phyloP scores from a whole-genome alignment of 148 eudicot genomes.

The Bassia scoparia region DNA sequence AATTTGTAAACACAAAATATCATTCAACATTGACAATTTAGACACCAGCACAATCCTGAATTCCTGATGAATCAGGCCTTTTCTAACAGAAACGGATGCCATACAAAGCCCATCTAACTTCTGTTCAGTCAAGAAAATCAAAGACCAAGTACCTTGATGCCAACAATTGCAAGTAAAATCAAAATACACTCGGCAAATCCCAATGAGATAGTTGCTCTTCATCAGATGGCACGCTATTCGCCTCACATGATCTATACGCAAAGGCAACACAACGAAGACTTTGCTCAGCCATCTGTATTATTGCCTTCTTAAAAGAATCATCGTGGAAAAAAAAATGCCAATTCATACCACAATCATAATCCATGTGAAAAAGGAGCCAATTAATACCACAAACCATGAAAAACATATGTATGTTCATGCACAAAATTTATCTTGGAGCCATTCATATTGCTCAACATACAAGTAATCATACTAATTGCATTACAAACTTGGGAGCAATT shows the following conservation, averaged over 20 bases:
- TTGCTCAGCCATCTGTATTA: conserved; percentile 73
- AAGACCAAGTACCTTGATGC: conserved; percentile 60
- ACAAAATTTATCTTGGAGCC: neutral
- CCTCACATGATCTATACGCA: conserved; percentile 54
- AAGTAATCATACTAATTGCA: neutral
- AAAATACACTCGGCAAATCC: conserved; percentile 75
- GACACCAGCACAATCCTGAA: neutral
- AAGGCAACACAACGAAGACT: conserved; percentile 95
- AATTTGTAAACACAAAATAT: neutral
- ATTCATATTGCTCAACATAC: neutral
- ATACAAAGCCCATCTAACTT: neutral
- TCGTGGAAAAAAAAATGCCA: conserved; percentile 32
- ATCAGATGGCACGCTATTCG: conserved; percentile 48
- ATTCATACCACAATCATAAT: neutral
- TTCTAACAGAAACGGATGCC: neutral
- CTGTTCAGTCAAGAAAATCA: neutral
- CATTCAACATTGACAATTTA: neutral
- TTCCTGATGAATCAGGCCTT: neutral
- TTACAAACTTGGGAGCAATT: neutral
- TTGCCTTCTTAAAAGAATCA: conserved; percentile 43
- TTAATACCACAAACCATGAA: neutral
- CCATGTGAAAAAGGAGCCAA: conserved; percentile 31
- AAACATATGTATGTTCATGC: neutral
- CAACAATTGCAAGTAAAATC: conserved; percentile 74
- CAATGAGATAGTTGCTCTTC: conserved; percentile 67